Conservation (phyloP, 495 filamentous ascomycete genomes). For the Penicillium simplicissimum region DNA sequence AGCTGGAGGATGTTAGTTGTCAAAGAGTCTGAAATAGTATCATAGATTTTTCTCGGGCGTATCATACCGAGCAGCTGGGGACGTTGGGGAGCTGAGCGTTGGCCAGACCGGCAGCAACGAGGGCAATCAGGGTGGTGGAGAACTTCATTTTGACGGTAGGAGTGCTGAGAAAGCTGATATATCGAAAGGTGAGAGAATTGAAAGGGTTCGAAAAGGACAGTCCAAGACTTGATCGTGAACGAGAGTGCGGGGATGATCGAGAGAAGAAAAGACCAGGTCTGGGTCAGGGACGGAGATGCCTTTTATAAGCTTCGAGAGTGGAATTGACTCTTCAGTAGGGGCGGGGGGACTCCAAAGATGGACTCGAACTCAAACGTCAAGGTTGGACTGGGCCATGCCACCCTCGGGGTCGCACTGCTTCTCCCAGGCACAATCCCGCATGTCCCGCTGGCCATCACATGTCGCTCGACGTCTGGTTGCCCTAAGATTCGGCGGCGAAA, state of each 20-base stretch:
- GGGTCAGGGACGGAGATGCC: constrained; percentile 12
- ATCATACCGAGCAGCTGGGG: constrained; percentile 47
- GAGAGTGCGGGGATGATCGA: constrained; percentile 18
- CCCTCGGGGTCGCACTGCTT: constrained; percentile 18
- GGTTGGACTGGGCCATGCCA: neutral
- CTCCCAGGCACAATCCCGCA: neutral
- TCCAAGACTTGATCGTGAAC: constrained; percentile 23
- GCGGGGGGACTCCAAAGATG: neutral
- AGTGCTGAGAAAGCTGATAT: constrained; percentile 5
- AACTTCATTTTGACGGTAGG: constrained; percentile 42
- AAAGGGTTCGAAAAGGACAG: constrained; percentile 30
- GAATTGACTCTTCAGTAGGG: neutral
- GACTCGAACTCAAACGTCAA: neutral
- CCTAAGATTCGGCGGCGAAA: constrained; percentile 1
- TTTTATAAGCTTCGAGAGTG: constrained; percentile 27
- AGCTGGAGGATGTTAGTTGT: constrained; percentile 30
- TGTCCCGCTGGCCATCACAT: constrained; percentile 23
- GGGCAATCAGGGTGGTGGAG: constrained; percentile 33
- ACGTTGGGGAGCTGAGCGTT: constrained; percentile 43
- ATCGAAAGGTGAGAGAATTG: neutral
- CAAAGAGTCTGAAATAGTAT: neutral
- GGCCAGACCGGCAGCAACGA: constrained; percentile 41
- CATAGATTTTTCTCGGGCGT: neutral
- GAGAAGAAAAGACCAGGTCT: constrained; percentile 2
- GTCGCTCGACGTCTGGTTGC: constrained; percentile 12